Percentiles rank a stretch among this genome's conserved stretches.
Conservation (phyloP, 2,329 filamentous ascomycete species). For the Alternaria burnsii region DNA sequence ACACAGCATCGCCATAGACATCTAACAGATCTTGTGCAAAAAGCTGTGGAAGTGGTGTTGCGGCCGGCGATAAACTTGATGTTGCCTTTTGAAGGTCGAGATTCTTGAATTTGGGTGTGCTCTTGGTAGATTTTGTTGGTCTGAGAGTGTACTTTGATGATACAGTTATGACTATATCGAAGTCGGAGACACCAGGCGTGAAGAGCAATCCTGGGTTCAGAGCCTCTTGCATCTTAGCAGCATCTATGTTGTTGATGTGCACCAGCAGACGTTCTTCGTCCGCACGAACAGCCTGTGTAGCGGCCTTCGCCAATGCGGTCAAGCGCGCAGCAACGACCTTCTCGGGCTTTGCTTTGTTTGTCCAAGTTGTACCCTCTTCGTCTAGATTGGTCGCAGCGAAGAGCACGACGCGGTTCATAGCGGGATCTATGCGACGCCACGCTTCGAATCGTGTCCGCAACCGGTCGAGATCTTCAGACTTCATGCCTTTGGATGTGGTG, state of each 20-base stretch:
- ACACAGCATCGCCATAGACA: constrained; percentile 72
- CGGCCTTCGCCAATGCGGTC: constrained; percentile 81
- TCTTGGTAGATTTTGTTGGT: constrained; percentile 38
- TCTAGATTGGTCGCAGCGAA: constrained; percentile 85
- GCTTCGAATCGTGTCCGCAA: constrained; percentile 78
- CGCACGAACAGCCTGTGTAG: constrained; percentile 60
- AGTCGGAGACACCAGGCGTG: constrained; percentile 75
- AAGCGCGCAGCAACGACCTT: constrained; percentile 87
- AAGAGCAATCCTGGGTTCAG: constrained; percentile 70
- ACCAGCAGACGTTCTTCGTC: constrained; percentile 60
- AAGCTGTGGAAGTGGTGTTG: constrained; percentile 67
- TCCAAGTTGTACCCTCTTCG: constrained; percentile 80
- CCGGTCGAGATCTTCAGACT: constrained; percentile 65
- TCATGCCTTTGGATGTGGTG: constrained; percentile 55
- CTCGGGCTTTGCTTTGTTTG: constrained; percentile 71
- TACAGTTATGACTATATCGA: constrained; percentile 84
- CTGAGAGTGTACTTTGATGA: constrained; percentile 61
- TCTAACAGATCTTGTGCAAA: constrained; percentile 73
- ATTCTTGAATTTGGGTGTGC: constrained; percentile 76
- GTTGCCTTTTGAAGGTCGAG: constrained; percentile 64
- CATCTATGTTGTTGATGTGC: constrained; percentile 19
- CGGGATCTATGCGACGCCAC: constrained; percentile 88
- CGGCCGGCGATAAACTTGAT: constrained; percentile 45
- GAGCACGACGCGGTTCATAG: constrained; percentile 82
- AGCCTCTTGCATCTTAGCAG: neutral